These are phyloP conservation scores for Colletotrichum sansevieriae DNA, from an alignment of 2,329 filamentous ascomycete genomes.

Conservation along the genomic window DNA sequence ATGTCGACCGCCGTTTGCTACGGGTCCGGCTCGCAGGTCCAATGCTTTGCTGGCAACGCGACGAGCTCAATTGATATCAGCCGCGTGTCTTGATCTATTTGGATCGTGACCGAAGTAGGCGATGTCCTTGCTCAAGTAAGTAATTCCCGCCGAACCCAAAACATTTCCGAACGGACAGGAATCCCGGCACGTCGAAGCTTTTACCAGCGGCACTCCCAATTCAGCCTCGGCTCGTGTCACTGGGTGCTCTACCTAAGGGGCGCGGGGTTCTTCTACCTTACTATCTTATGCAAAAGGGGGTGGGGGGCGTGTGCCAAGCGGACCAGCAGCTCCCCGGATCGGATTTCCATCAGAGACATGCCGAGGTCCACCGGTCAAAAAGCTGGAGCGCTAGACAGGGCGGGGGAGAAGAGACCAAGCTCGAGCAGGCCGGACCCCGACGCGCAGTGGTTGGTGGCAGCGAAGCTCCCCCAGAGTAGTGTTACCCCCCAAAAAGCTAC, in stretches of 20 bases:
- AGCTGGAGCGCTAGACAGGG: neutral
- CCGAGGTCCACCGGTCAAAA: slow-evolving; percentile 41
- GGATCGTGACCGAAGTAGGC: neutral
- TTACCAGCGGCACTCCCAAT: neutral
- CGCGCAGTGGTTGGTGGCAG: no score
- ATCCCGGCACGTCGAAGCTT: slow-evolving; percentile 1
- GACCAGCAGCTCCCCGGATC: neutral
- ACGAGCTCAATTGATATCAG: no score
- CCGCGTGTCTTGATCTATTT: no score
- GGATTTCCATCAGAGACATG: slow-evolving; percentile 30
- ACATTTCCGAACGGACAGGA: neutral
- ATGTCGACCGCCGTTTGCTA: slow-evolving; percentile 57
- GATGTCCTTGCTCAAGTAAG: neutral
- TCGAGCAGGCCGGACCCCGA: no score
- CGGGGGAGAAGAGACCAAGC: no score
- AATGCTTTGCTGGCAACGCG: no score
- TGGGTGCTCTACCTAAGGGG: neutral
- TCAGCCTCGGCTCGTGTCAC: slow-evolving; percentile 19
- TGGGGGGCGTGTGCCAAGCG: neutral
- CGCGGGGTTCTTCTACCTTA: neutral
- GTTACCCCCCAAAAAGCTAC: no score
- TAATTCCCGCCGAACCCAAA: neutral
- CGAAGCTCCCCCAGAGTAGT: no score
- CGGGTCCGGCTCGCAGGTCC: no score
- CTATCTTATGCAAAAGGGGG: slow-evolving; percentile 5